Evolutionary conservation across 306 rosid species (phyloP).

Genomic region (Arachis hypogaea): DNA sequence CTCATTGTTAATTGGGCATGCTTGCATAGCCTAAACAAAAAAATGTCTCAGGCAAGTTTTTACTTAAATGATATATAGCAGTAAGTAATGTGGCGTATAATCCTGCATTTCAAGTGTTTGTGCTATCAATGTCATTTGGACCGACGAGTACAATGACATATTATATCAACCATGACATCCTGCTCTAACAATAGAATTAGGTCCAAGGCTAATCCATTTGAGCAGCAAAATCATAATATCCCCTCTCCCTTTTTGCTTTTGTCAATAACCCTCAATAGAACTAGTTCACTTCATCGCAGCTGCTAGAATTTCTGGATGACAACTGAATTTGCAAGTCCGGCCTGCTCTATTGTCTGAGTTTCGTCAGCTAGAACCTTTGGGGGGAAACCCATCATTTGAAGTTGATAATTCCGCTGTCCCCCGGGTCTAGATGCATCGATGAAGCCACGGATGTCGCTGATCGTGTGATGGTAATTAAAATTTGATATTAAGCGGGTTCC

Average conservation of each 20-base stretch:
- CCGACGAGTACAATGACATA: slow-evolving; percentile 12
- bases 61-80: not conserved
- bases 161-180: slow-evolving; percentile 22
- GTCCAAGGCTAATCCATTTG: slow-evolving; percentile 35
- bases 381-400: slow-evolving; percentile 94
- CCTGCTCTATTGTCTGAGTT: slow-evolving; percentile 76
- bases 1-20: not conserved
- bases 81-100: not conserved
- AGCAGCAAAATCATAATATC: slow-evolving; percentile 3
- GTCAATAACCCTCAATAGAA: slow-evolving; percentile 25
- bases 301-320: slow-evolving; percentile 87
- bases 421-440: slow-evolving; percentile 78
- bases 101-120: slow-evolving; percentile 26
- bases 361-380: slow-evolving; percentile 79
- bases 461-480: slow-evolving; percentile 69
- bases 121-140: slow-evolving; percentile 13
- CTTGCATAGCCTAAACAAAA: not conserved
- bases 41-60: not conserved
- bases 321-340: slow-evolving; percentile 91
- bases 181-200: slow-evolving; percentile 28
- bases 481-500: slow-evolving; percentile 83
- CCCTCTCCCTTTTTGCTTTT: not conserved
- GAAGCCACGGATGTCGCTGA: slow-evolving; percentile 70
- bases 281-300: slow-evolving; percentile 6
- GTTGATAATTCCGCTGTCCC: slow-evolving; percentile 61